phyloP scores from a whole-genome alignment of 2,329 filamentous ascomycete genomes.

The Penicillium glabrum region DNA sequence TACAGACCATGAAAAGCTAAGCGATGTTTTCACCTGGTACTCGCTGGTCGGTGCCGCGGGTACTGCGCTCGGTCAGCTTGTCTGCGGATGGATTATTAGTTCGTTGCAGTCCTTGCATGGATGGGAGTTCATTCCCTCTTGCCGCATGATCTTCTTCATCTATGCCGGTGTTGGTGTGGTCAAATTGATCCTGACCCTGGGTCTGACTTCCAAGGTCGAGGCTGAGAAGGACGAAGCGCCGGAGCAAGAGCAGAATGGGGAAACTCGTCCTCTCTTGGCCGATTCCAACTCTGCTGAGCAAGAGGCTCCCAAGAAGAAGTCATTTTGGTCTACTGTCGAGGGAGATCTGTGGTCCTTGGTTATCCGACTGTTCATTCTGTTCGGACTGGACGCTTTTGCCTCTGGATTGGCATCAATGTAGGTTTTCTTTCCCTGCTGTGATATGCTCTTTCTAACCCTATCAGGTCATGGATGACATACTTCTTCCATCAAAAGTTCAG shows the following conservation, averaged over 20 bases:
- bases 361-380: slow-evolving; percentile 62
- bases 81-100: slow-evolving; percentile 61
- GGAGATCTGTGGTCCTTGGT: slow-evolving; percentile 40
- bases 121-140: slow-evolving; percentile 51
- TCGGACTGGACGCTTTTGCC: slow-evolving; percentile 68
- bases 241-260: slow-evolving; percentile 25
- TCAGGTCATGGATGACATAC: slow-evolving; percentile 54
- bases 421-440: slow-evolving; percentile 33
- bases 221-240: slow-evolving; percentile 29
- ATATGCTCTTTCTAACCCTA: slow-evolving; percentile 21
- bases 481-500: slow-evolving; percentile 58
- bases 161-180: slow-evolving; percentile 59
- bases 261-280: slow-evolving; percentile 38
- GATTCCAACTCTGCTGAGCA: slow-evolving; percentile 7
- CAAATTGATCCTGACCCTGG: slow-evolving; percentile 56
- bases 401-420: slow-evolving; percentile 67
- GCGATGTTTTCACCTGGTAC: slow-evolving; percentile 69
- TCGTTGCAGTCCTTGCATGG: slow-evolving; percentile 44
- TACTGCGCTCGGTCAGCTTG: slow-evolving; percentile 59
- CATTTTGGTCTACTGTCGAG: slow-evolving; percentile 59
- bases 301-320: slow-evolving; percentile 27
- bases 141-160: slow-evolving; percentile 57
- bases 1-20: slow-evolving; percentile 53
- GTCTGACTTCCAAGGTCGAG: slow-evolving; percentile 52
- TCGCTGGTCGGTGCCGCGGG: slow-evolving; percentile 56